Percentiles rank a stretch among this genome's conserved stretches.
phyloP scores from a whole-genome alignment of 805 yeast genomes.

The Kodamaea neixiangensis region DNA sequence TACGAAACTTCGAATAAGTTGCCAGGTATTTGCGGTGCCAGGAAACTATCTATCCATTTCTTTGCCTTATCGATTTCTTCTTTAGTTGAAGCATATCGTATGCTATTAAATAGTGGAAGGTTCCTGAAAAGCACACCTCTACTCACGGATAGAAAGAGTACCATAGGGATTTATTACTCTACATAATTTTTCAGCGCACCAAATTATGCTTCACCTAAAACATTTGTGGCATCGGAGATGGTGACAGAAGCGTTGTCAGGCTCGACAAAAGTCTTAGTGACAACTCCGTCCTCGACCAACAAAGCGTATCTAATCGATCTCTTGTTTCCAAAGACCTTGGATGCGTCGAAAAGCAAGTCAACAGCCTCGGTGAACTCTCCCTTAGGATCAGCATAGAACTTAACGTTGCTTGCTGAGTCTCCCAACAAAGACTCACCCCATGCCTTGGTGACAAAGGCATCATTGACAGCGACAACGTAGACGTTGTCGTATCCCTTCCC shows the following conservation, averaged over 20 bases:
- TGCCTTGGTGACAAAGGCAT: conserved; percentile 80
- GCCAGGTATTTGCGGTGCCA: conserved; percentile 42
- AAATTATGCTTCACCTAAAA: conserved; percentile 30
- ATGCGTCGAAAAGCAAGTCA: conserved; percentile 74
- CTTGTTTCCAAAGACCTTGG: conserved; percentile 70
- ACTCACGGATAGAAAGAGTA: neutral
- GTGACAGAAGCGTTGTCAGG: conserved; percentile 77
- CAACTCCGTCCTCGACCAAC: conserved; percentile 73
- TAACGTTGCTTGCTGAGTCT: conserved; percentile 34
- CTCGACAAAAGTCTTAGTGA: conserved; percentile 67
- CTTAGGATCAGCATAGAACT: conserved; percentile 76
- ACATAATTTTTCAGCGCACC: neutral
- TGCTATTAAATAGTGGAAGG: too few species aligned
- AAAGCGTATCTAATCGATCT: conserved; percentile 79
- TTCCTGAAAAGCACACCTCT: too few species aligned
- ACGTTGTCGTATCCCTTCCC: conserved; percentile 66
- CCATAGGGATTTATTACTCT: neutral
- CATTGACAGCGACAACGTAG: conserved; percentile 78
- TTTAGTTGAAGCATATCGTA: conserved; percentile 11
- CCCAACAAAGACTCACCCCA: conserved; percentile 57
- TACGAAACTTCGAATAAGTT: conserved; percentile 45
- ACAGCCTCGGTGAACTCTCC: conserved; percentile 69
- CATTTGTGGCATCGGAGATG: conserved; percentile 50
- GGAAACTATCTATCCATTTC: conserved; percentile 43
- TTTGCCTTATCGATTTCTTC: conserved; percentile 36